phyloP scores from a whole-genome alignment of 345 rosid species.

The Citropsis articulata region DNA sequence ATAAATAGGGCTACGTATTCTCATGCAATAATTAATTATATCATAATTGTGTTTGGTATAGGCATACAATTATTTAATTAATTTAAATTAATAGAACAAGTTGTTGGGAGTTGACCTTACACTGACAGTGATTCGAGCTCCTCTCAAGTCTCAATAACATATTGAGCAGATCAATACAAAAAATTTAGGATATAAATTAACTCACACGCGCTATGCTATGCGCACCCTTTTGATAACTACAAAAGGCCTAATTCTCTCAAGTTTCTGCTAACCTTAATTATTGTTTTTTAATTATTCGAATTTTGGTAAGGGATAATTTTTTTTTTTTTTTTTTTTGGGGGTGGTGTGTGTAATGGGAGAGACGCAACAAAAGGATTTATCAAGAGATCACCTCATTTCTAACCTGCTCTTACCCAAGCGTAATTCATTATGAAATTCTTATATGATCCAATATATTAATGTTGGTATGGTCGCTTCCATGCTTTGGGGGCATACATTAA shows the following conservation, averaged over 20 bases:
- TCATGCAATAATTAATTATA: slow-evolving; percentile 13
- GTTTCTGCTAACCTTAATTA: slow-evolving; percentile 1
- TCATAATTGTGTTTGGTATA: not conserved
- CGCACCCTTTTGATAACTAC: slow-evolving; percentile 8
- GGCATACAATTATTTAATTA: not conserved
- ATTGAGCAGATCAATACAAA: slow-evolving; percentile 8
- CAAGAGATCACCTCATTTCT: too few species aligned
- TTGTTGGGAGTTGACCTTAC: slow-evolving; percentile 37
- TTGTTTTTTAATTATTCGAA: not conserved
- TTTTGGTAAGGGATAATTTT: not conserved
- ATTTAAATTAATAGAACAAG: slow-evolving; percentile 13
- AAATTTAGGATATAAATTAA: slow-evolving; percentile 6
- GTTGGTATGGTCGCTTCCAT: too few species aligned
- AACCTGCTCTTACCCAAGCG: too few species aligned
- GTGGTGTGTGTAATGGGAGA: not conserved
- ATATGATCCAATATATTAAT: too few species aligned
- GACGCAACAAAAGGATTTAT: not conserved
- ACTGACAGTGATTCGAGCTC: slow-evolving; percentile 9
- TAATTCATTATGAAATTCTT: too few species aligned
- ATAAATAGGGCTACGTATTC: slow-evolving; percentile 24
- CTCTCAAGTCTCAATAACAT: slow-evolving; percentile 19
- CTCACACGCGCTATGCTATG: slow-evolving; percentile 24
- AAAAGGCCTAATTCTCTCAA: slow-evolving; percentile 12
- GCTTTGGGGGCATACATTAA: too few species aligned
- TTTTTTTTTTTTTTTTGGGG: not conserved